Base-by-base conservation (phyloP, 2,329 filamentous ascomycete genomes). In the Botrytis hyacinthi region DNA sequence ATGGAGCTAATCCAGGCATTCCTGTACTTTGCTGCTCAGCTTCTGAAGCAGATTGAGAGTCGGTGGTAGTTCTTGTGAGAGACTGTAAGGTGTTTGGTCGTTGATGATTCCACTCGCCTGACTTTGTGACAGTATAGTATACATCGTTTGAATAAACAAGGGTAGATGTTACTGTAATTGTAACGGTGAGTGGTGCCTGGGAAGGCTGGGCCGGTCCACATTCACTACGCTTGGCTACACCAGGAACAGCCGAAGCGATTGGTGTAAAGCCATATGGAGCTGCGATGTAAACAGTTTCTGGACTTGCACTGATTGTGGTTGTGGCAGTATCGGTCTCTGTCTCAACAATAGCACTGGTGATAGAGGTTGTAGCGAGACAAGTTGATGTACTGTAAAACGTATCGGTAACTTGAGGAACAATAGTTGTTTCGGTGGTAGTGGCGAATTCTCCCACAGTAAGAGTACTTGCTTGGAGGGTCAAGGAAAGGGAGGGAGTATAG, bases 331-430 rank as follows among this genome's bases (percentile, higher is more conserved):
- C 22, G 8, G 60, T n/a, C 60, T 62, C 7, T 3, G 60, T 42
- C 22, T 42, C 60, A 42, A 62, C 35, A 42, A 62, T 14, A 62
- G 22, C 26, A 62, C 35, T 62, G 14, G 60, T 62, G 22, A 62
- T 8, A n/a, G 37, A 10, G 37, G 26, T 5, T 42, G 60, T 62
- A n/a, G 37, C 60, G 7, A 62, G 60, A 37, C 14, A 40, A 62
- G 60, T 62, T n/a, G 60, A 62, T 40, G 37, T 18, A n/a, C 60
- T 62, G 35, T 22, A 40, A 42, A 62, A 62, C 14, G 35, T 62
- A 18, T 62, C 60, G 35, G 60, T 62, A n/a, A 62, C 14, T 62
- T 62, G 60, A 62, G 60, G 37, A 62, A 62, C 37, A 14, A 40
- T 9, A 18, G 22, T 62, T 62, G 37, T 62, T 42, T 62, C 60